A percentile compares a stretch with the other conserved stretches of the same genome.
phyloP scores from a whole-genome alignment of 208 protist genomes.

The Crithidia mellificae region DNA sequence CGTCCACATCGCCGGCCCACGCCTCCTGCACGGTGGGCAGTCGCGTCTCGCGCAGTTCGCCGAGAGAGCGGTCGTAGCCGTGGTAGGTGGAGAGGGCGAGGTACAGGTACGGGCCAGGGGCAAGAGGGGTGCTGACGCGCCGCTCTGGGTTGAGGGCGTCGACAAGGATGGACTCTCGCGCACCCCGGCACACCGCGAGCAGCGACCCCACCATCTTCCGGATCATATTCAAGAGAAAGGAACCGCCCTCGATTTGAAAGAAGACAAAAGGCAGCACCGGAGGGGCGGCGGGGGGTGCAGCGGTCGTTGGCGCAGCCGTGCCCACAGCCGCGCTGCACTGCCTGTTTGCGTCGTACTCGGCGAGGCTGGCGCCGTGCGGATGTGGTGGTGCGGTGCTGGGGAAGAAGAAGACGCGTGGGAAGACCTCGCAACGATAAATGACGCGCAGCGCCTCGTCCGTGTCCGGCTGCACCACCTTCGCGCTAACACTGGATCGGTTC shows the following conservation, averaged over 20 bases:
- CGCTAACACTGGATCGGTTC: constrained; percentile 32
- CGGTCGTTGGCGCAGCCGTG: background rate
- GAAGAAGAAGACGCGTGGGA: constrained; percentile 62
- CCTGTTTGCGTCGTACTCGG: constrained; percentile 30
- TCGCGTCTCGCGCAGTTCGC: background rate
- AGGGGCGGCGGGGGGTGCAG: background rate
- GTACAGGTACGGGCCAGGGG: constrained; percentile 70
- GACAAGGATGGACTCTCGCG: constrained; percentile 41
- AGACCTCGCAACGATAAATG: constrained; percentile 73
- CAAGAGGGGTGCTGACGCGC: constrained; percentile 65
- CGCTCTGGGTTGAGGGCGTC: constrained; percentile 58
- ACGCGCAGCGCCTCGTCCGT: constrained; percentile 69
- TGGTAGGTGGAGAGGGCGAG: constrained; percentile 72
- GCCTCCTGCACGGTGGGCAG: constrained; percentile 45
- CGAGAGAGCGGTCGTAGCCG: constrained; percentile 60
- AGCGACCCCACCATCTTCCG: constrained; percentile 78
- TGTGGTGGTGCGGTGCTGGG: constrained; percentile 8
- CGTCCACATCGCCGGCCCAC: constrained; percentile 52
- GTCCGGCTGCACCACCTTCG: constrained; percentile 57
- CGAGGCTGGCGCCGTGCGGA: constrained; percentile 16
- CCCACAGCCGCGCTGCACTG: background rate
- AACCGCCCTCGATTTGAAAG: constrained; percentile 84
- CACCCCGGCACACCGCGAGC: constrained; percentile 69
- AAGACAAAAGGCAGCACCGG: constrained; percentile 60
- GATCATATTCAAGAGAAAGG: constrained; percentile 91